phyloP scores from a whole-genome alignment of 345 rosid species.

The Eucalyptus rudis region DNA sequence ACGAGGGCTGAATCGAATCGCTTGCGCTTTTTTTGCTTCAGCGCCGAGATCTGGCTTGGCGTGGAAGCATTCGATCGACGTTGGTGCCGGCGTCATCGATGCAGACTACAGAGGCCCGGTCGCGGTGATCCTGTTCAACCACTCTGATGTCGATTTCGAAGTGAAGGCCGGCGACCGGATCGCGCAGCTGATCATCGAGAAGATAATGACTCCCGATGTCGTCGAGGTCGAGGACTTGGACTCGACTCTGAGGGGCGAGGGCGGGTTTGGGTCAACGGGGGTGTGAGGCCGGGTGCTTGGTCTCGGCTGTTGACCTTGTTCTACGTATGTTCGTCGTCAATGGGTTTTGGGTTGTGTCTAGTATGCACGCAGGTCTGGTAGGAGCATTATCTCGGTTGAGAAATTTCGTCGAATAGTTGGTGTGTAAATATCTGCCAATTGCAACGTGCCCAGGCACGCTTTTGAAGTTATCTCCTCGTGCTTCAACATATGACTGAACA shows the following conservation, averaged over 20 bases:
- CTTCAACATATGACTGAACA: background rate
- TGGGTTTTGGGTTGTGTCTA: background rate
- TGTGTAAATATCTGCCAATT: background rate
- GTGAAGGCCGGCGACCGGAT: conserved; percentile 56
- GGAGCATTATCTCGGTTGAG: background rate
- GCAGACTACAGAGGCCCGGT: conserved; percentile 79
- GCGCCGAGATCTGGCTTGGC: conserved; percentile 76
- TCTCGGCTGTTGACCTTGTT: background rate
- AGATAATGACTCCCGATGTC: conserved; percentile 54
- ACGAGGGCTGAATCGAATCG: background rate
- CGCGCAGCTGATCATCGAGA: conserved; percentile 68
- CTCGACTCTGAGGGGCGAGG: conserved; percentile 58
- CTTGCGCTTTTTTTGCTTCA: background rate
- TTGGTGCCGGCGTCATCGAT: conserved; percentile 75
- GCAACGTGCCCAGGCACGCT: background rate
- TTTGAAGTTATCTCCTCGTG: background rate
- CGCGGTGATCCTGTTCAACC: conserved; percentile 63
- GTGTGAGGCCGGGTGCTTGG: conserved; percentile 2
- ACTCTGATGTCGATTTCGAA: conserved; percentile 49
- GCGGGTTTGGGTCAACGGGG: conserved; percentile 86
- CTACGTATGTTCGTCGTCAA: background rate
- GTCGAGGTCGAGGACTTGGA: conserved; percentile 64
- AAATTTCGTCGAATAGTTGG: background rate
- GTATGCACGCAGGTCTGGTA: background rate
- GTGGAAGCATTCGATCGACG: conserved; percentile 73